Evolutionary conservation across 495 filamentous ascomycete genomes (phyloP).

Genomic region (Lophium mytilinum): DNA sequence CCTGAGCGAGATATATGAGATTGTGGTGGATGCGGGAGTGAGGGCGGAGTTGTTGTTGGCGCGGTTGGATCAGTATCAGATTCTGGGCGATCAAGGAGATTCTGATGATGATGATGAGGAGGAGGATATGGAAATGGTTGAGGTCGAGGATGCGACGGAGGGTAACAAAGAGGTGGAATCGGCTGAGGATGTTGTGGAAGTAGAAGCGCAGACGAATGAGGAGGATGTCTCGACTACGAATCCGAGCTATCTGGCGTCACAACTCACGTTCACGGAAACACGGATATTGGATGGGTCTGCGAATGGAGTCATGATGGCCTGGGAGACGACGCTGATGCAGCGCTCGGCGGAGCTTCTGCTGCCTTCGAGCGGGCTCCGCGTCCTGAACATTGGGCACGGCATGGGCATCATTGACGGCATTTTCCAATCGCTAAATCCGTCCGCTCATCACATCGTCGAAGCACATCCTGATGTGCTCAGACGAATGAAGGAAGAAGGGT

Average conservation of each 20-base stretch:
- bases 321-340: slow-evolving; percentile 89
- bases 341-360: slow-evolving; percentile 59
- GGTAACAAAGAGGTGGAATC: slow-evolving; percentile 15
- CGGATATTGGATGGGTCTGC: slow-evolving; percentile 69
- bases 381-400: slow-evolving; percentile 90
- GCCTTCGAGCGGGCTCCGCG: slow-evolving; percentile 50
- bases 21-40: slow-evolving; percentile 87
- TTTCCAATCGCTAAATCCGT: slow-evolving; percentile 62
- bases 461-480: slow-evolving; percentile 76
- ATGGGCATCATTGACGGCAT: slow-evolving; percentile 93
- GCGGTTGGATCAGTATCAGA: slow-evolving; percentile 50
- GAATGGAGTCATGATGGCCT: slow-evolving; percentile 97
- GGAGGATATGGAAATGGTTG: slow-evolving; percentile 36
- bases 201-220: slow-evolving; percentile 4
- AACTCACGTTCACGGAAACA: slow-evolving; percentile 63
- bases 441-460: slow-evolving; percentile 72
- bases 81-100: slow-evolving; percentile 50
- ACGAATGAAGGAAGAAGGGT: slow-evolving; percentile 55
- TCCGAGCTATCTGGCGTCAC: slow-evolving; percentile 66
- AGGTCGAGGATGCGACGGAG: slow-evolving; percentile 16
- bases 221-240: slow-evolving; percentile 31
- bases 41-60: slow-evolving; percentile 75
- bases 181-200: neutral
- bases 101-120: slow-evolving; percentile 50
- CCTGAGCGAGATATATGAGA: slow-evolving; percentile 63